A percentile compares a stretch with the other conserved stretches of the same genome.
Evolutionary conservation across 345 rosid species (phyloP).

Genomic region (Arabis alpina): DNA sequence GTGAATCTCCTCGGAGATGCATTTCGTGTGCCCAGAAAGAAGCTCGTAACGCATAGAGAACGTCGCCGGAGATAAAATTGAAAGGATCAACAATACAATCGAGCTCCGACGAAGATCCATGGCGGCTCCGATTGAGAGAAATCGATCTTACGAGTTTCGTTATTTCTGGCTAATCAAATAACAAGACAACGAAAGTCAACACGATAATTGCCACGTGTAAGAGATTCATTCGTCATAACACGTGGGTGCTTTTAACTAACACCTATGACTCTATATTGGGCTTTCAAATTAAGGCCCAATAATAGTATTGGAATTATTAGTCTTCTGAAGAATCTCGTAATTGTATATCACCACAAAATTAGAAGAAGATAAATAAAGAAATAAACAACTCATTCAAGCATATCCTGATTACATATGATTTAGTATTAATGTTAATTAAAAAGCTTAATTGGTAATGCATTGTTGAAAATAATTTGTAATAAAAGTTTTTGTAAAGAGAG

Average conservation of each 20-base stretch:
- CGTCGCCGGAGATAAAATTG: slow-evolving; percentile 46
- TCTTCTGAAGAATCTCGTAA: not conserved
- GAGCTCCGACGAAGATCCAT: slow-evolving; percentile 40
- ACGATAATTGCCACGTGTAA: slow-evolving; percentile 30
- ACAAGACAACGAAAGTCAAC: slow-evolving; percentile 30
- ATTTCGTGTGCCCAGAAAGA: slow-evolving; percentile 75
- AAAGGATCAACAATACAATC: slow-evolving; percentile 33
- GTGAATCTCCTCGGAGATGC: slow-evolving; percentile 90
- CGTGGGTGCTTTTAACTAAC: not conserved
- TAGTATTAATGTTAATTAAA: not conserved
- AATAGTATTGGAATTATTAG: not conserved
- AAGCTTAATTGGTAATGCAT: not conserved
- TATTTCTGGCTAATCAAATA: not conserved
- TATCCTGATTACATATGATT: no score
- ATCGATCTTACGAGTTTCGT: slow-evolving; percentile 35
- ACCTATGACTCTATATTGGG: not conserved
- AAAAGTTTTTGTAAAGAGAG: not conserved
- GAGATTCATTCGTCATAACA: slow-evolving; percentile 13
- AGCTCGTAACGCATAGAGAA: slow-evolving; percentile 72
- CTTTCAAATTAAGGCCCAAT: slow-evolving; percentile 20
- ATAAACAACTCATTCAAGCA: no score
- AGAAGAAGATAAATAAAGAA: not conserved
- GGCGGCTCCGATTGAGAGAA: slow-evolving; percentile 24
- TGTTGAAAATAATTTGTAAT: not conserved
- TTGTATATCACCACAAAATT: not conserved